phyloP scores from a whole-genome alignment of 2,329 filamentous ascomycete genomes.

The Paraphoma sp. region DNA sequence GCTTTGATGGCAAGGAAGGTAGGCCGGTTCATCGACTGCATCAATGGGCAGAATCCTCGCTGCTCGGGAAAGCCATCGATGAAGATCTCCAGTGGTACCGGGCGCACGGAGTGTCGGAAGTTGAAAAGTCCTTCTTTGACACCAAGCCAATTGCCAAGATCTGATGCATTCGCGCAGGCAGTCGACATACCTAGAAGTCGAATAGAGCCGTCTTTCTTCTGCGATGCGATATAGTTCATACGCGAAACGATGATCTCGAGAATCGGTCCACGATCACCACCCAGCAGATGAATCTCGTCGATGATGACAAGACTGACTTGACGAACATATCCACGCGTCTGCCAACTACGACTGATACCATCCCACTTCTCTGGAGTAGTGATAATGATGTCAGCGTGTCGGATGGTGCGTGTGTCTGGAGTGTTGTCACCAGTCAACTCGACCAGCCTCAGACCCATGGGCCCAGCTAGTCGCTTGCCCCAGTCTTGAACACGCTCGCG shows the following conservation, averaged over 20 bases:
- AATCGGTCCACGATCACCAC: slow-evolving; percentile 95
- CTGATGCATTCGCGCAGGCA: slow-evolving; percentile 92
- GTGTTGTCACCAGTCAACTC: slow-evolving; percentile 98
- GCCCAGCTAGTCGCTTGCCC: slow-evolving; percentile 78
- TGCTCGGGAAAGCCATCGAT: slow-evolving; percentile 98
- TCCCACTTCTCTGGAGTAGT: slow-evolving; percentile 99
- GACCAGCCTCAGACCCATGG: slow-evolving; percentile 87
- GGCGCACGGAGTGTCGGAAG: slow-evolving; percentile 94
- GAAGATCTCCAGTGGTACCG: slow-evolving; percentile 93
- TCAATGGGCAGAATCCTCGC: slow-evolving; percentile 92
- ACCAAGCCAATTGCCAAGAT: slow-evolving; percentile 94
- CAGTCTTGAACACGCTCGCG: slow-evolving; percentile 96
- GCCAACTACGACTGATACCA: slow-evolving; percentile 98
- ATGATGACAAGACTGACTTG: slow-evolving; percentile 97
- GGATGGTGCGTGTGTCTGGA: slow-evolving; percentile 92
- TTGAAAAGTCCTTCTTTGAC: slow-evolving; percentile 97
- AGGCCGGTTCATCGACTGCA: slow-evolving; percentile 99
- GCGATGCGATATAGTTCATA: slow-evolving; percentile 99
- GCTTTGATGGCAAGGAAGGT: slow-evolving; percentile 96
- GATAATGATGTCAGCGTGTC: slow-evolving; percentile 96
- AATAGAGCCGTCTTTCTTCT: slow-evolving; percentile 83
- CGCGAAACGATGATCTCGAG: slow-evolving; percentile 90
- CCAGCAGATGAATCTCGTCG: slow-evolving; percentile 97
- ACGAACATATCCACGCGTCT: slow-evolving; percentile 93
- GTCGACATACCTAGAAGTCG: slow-evolving; percentile 98